Evolutionary conservation across 108 stramenopile species (phyloP), one percentile per base, ranked within the genome.

Genomic region (Cyclotella cryptica): DNA sequence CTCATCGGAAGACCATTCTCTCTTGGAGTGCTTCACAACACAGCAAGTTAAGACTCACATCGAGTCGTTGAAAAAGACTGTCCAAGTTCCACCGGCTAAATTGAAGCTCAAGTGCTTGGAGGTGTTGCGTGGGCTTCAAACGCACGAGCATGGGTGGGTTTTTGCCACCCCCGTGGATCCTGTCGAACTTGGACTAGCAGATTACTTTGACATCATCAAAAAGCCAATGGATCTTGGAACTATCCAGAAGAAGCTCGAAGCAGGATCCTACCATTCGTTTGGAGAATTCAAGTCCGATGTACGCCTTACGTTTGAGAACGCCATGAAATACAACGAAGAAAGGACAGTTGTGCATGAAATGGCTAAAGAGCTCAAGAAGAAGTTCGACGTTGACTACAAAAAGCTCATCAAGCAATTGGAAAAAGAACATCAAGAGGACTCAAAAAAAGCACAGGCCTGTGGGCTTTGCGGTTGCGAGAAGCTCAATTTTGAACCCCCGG

Each of bases 151-250:
- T 80, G 92, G 89, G 11, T 97, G 94, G 88, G 92, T 97, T 27
- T 99, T 98, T 80, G 95, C 96, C 53, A 46, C 76, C 17, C 98
- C 98, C 8, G 98, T 99, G 13, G 96, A 99, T 80, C 95, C 96
- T 17, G 91, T 89, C 12, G 96, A 93, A 70, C 87, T 98, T 51
- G 88, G 93, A 12, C 79, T 98, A 55, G 91, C 93, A 0, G 97
- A 97, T 75, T 99, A 99, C 74, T 93, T 93, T 79, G 90, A 93
- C 7, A 81, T 94, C 29, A 96, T 97, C 61, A 97, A 96, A 70
- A 88, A 95, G 60, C 97, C 98, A 6, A 99, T 99, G 98, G 98
- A 99, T 84, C 86, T 99, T 40, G 96, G 97, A 21, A 98, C 96
- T 1, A 85, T 97, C 27, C 87, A 89, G 60, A 96, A 95, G 61